Base-by-base conservation (phyloP, 106 monocot genomes). In the Dendrobium huoshanense region DNA sequence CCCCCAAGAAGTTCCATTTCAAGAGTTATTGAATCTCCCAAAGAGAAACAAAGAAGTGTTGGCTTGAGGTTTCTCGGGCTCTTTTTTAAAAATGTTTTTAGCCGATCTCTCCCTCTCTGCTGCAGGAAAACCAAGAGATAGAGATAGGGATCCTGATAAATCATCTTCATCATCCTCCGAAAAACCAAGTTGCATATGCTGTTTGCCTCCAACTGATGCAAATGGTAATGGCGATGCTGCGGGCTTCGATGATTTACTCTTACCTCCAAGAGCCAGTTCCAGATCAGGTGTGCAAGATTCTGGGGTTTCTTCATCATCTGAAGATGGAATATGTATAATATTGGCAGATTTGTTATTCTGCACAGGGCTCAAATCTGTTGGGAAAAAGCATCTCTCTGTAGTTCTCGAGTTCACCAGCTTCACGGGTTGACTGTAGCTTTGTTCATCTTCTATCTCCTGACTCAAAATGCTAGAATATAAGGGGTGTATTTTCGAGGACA, bases 41-140 rank as follows among this genome's bases (percentile, higher is more conserved):
- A n/a, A 61, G 7, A n/a, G 61, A 61, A 42, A 37, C 15, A 74
- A 74, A 4, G 15, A 70, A 5, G 79, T 70, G 70, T 61, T 15
- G 70, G 72, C 29, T 37, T 33, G 5, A 37, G 33, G 37, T 15
- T 37, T 70, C 70, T 82, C 81, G 0, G 82, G 78, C 85, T 19
- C 79, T 61, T 17, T 70, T 80, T 77, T 11, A 27, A 7, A 84
- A 78, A 20, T 0, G 1, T 27, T 40, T 41, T 80, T 78, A 27
- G 9, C 48, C 37, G 54, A 20, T 22, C 13, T 72, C 16, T 81
- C 51, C 79, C 77, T 0, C 80, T 37, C 41, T 41, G 56, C 17
- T 91, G 90, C 77, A 86, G 93, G 89, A 81, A 87, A 80, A 9
- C 58, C 93, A 81, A 19, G 87, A 0, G 93, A 92, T 7, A 96